Conservation (phyloP, 2,329 filamentous ascomycete species). For the Emergomyces orientalis region DNA sequence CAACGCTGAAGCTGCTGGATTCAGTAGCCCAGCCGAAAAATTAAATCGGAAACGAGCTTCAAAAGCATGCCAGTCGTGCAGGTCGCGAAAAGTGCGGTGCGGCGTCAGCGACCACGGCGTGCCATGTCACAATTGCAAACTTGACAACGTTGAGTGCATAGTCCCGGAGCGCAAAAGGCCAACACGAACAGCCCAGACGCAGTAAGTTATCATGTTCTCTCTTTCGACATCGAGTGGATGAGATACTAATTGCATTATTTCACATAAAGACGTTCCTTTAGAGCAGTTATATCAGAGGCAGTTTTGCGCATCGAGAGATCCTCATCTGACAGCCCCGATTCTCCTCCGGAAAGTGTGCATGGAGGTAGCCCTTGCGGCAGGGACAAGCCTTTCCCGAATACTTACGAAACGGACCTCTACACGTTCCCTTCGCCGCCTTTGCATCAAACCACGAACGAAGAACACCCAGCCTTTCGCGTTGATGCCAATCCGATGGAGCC, state of each 20-base stretch:
- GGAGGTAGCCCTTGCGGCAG: background rate
- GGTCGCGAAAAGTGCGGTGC: constrained; percentile 43
- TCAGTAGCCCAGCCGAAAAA: constrained; percentile 8
- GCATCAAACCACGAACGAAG: background rate
- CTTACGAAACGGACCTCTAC: background rate
- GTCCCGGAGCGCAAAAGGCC: constrained; percentile 15
- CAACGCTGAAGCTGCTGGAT: constrained; percentile 10
- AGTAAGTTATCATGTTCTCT: background rate
- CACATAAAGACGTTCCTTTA: constrained; percentile 9
- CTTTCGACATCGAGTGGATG: background rate
- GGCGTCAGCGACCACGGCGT: constrained; percentile 42
- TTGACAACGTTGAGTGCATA: constrained; percentile 18
- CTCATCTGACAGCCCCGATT: background rate
- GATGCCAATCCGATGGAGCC: background rate
- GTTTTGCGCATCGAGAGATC: constrained; percentile 6
- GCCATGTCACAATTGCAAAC: constrained; percentile 20
- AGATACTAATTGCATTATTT: background rate
- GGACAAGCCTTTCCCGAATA: background rate
- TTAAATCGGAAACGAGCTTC: constrained; percentile 51
- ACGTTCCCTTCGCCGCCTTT: background rate
- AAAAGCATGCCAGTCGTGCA: constrained; percentile 43
- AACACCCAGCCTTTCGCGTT: background rate
- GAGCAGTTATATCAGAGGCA: constrained; percentile 9
- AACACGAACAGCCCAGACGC: constrained; percentile 9
- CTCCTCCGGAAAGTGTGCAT: background rate